A percentile compares a stretch with the other conserved stretches of the same genome.
phyloP scores from a whole-genome alignment of 2,329 filamentous ascomycete genomes.

The Neocatenulostroma microsporum region DNA sequence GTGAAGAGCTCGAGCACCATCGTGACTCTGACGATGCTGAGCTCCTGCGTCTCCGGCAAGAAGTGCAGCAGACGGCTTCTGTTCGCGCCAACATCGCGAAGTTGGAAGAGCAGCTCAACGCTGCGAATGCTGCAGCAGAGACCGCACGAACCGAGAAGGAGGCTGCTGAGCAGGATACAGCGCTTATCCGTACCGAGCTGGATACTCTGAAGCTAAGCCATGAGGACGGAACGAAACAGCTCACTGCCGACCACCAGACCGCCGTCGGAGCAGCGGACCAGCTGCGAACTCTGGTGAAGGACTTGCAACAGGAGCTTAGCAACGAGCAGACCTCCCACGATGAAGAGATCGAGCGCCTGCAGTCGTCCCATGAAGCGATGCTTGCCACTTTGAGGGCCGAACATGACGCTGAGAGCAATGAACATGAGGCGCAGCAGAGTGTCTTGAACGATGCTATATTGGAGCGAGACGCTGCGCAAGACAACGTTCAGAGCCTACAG shows the following conservation, averaged over 20 bases:
- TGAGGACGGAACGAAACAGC: slow-evolving; percentile 12
- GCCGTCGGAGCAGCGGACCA: slow-evolving; percentile 17
- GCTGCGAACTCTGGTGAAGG: slow-evolving; percentile 18
- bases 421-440: slow-evolving; percentile 18
- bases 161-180: slow-evolving; percentile 10
- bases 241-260: slow-evolving; percentile 14
- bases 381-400: background rate
- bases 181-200: slow-evolving; percentile 12
- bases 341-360: slow-evolving; percentile 15
- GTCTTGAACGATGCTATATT: slow-evolving; percentile 21
- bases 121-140: slow-evolving; percentile 11
- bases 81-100: slow-evolving; percentile 11
- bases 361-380: slow-evolving; percentile 10
- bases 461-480: slow-evolving; percentile 22
- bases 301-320: slow-evolving; percentile 18
- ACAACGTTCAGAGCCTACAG: slow-evolving; percentile 10
- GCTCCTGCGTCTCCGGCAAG: slow-evolving; percentile 15
- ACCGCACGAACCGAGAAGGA: background rate
- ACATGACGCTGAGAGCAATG: slow-evolving; percentile 6
- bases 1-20: slow-evolving; percentile 20
- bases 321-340: slow-evolving; percentile 18
- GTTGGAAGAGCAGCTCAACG: slow-evolving; percentile 16
- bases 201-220: slow-evolving; percentile 11
- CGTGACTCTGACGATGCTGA: slow-evolving; percentile 15
- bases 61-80: slow-evolving; percentile 13